Percentiles rank a stretch among this genome's conserved stretches.
Conservation (phyloP, 108 stramenopile genomes). For the Nitzschia putrida region DNA sequence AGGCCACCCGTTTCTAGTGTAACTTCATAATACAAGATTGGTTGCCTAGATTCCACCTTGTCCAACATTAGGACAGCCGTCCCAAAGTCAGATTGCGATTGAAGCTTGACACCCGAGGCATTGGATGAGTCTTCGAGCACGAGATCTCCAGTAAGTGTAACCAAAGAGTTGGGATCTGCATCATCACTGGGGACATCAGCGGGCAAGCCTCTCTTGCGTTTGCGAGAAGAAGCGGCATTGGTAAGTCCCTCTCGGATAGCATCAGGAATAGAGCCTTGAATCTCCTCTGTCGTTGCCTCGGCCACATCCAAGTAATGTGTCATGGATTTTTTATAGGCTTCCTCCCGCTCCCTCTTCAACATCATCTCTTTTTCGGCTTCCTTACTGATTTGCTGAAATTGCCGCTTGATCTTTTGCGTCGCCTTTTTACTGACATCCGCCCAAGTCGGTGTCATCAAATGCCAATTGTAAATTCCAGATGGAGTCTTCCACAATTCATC, state of each 20-base stretch:
- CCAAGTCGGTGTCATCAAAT: constrained; percentile 89
- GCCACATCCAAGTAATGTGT: constrained; percentile 61
- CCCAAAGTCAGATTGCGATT: constrained; percentile 83
- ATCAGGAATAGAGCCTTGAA: constrained; percentile 36
- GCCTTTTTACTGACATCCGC: constrained; percentile 79
- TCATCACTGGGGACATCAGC: constrained; percentile 4
- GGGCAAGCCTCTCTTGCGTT: constrained; percentile 18
- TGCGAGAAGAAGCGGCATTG: constrained; percentile 25
- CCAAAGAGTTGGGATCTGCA: constrained; percentile 45
- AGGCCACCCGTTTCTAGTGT: constrained; percentile 70
- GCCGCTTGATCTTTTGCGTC: constrained; percentile 59
- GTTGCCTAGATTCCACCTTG: neutral
- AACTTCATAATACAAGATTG: constrained; percentile 69
- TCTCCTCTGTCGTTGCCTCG: constrained; percentile 35
- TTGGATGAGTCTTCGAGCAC: constrained; percentile 37
- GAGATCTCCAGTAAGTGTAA: constrained; percentile 72
- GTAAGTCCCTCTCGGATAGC: constrained; percentile 62
- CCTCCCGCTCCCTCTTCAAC: constrained; percentile 53
- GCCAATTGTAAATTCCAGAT: constrained; percentile 91
- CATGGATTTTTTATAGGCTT: constrained; percentile 49
- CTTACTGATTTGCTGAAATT: constrained; percentile 51
- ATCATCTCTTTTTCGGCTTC: constrained; percentile 28
- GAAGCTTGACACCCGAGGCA: constrained; percentile 42
- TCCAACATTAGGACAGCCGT: constrained; percentile 70
- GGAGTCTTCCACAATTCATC: constrained; percentile 69